phyloP scores from a whole-genome alignment of 225 moss, liverwort and hornwort genomes.

The Polytrichum formosum region DNA sequence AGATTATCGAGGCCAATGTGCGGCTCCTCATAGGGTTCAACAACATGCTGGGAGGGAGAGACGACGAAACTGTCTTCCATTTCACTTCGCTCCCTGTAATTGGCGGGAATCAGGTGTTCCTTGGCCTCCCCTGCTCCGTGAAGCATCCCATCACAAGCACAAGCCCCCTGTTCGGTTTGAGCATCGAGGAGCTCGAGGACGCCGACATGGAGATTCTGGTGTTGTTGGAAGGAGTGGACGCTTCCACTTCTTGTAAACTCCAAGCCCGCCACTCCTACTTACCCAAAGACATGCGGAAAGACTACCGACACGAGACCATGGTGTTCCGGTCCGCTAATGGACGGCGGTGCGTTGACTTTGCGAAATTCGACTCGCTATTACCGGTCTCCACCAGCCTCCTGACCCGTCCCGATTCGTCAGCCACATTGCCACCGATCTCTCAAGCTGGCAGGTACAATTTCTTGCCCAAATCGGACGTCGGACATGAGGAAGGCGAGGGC shows the following conservation, averaged over 20 bases:
- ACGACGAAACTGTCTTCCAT: conserved; percentile 84
- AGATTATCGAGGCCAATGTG: conserved; percentile 90
- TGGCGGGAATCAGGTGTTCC: conserved; percentile 84
- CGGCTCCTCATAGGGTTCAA: conserved; percentile 84
- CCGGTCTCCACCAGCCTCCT: conserved; percentile 56
- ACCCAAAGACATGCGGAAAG: conserved; percentile 60
- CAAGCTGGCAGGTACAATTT: conserved; percentile 44
- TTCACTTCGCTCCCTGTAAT: conserved; percentile 81
- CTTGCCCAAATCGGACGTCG: conserved; percentile 14
- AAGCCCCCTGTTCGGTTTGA: conserved; percentile 72
- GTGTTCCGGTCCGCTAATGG: conserved; percentile 48
- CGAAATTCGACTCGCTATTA: conserved; percentile 76
- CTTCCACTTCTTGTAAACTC: conserved; percentile 87
- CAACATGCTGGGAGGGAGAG: conserved; percentile 50
- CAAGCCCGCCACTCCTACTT: conserved; percentile 86
- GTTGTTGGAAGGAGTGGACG: conserved; percentile 87
- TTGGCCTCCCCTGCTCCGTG: conserved; percentile 77
- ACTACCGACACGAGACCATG: conserved; percentile 85
- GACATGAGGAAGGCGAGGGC: conserved; percentile 5
- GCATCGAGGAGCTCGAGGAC: conserved; percentile 67
- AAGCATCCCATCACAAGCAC: conserved; percentile 82
- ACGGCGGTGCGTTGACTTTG: conserved; percentile 59
- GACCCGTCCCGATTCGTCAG: conserved; percentile 51
- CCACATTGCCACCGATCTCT: conserved; percentile 53
- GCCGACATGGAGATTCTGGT: conserved; percentile 89